Base-by-base conservation (phyloP, 2,329 filamentous ascomycete genomes). In the Epichloe bromicola region DNA sequence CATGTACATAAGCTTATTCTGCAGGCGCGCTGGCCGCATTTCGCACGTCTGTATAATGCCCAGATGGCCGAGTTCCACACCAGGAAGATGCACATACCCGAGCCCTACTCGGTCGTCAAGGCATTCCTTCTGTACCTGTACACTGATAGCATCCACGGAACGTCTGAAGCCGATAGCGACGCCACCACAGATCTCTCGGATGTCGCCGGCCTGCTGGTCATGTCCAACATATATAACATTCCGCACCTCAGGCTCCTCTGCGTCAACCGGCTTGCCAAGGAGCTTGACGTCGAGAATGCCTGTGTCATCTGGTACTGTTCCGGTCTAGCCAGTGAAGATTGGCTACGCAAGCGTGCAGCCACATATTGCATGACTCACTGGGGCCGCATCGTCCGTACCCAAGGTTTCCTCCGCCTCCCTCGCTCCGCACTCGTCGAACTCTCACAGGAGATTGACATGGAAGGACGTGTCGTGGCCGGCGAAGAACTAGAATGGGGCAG, bases 31-130 rank as follows among this genome's bases (percentile, higher is more conserved):
- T 98, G 93, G 93, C 90, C 93, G 30, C 93, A 98, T 67, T 98
- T 98, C 70, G 83, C 86, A 40, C 85, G 93, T 15, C 74, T 98
- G 3, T 97, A 95, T 72, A 84, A 85, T 48, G 83, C 91, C 4
- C 89, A 96, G 63, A 98, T 98, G 93, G 83, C 86, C 12, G 93
- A 98, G 65, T 98, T 94, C 61, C 93, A 98, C 64, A 93, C 88
- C 15, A 93, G 93, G 62, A 89, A 87, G 67, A 93, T 98, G 85
- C 91, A 98, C 68, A 95, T 98, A 43, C 91, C 93, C 0, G 94
- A 98, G 62, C 90, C 91, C 1, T 97, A 96, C 67, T 84, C 83
- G 1, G 89, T 95, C 0, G 93, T 98, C 45, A 89, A 88, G 58
- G 88, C 91, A 1, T 98, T 98, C 63, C 75, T 98, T 30, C 91